Base-by-base conservation (phyloP, 2,329 filamentous ascomycete genomes). In the Penicillium rolfsii region DNA sequence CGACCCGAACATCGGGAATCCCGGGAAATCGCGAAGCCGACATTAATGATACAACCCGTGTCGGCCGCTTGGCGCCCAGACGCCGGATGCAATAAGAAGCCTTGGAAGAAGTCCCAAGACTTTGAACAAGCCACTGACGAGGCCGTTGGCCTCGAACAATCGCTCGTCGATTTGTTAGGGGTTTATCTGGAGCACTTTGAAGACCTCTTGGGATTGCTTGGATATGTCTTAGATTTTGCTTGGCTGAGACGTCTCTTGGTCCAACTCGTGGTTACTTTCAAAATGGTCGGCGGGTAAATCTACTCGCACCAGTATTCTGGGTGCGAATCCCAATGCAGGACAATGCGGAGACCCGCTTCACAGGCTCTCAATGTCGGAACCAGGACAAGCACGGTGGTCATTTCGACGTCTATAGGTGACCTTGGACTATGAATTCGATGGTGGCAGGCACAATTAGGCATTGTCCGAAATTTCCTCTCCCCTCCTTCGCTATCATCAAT, bases 41-140 rank as follows among this genome's bases (percentile, higher is more conserved):
- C 22, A 50, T 50, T 6, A 50, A 11, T 6, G 35, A 11, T 8
- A 22, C n/a, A 58, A 19, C 48, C 48, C 48, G 33, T 33, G n/a
- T 28, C 36, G 35, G 57, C 40, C 33, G 22, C 58, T 60, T 57
- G 58, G 58, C 58, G 40, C 53, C 38, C 28, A 60, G 46, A 26
- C 33, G 26, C 54, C 33, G 12, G 36, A 46, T 48, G 41, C 33
- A 56, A 56, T 22, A 22, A 22, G 19, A 22, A 22, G 19, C 19
- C 19, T 22, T 22, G 19, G 19, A 40, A 49, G 41, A 19, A 49
- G 14, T 19, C 22, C 30, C 12, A 56, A 28, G 33, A 55, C 41
- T 40, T 38, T 33, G 8, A 16, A n/a, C 48, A 57, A 57, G 54
- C 58, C 58, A 57, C 58, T 49, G 30, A 53, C 26, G 12, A 8